Percentiles rank a stretch among this genome's conserved stretches.
phyloP scores from a whole-genome alignment of 768 basidiomycete genomes.

The Serendipita sp. region DNA sequence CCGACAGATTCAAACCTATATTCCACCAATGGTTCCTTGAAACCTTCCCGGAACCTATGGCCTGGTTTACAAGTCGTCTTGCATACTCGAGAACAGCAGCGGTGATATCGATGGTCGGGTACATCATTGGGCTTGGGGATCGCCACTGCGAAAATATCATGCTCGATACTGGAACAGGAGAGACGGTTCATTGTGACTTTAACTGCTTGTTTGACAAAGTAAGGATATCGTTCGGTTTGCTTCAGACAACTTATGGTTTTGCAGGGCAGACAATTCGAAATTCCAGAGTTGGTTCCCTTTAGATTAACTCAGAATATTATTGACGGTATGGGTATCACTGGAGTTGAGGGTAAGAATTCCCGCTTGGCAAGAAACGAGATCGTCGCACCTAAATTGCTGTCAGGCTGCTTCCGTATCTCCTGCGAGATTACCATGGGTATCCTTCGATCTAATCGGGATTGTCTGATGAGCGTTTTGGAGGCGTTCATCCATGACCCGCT shows the following conservation, averaged over 20 bases:
- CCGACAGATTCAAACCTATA: conserved; percentile 57
- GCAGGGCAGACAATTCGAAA: conserved; percentile 67
- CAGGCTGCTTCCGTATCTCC: conserved; percentile 78
- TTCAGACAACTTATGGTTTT: neutral
- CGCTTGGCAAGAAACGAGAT: neutral
- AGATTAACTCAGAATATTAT: conserved; percentile 85
- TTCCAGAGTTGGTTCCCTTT: conserved; percentile 87
- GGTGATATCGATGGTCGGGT: conserved; percentile 98
- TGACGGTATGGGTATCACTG: conserved; percentile 84
- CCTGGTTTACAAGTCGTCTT: conserved; percentile 83
- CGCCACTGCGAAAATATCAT: conserved; percentile 94
- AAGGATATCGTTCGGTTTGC: conserved; percentile 8
- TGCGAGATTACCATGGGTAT: conserved; percentile 83
- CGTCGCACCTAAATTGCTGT: neutral
- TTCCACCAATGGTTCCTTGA: conserved; percentile 97
- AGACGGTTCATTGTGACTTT: conserved; percentile 92
- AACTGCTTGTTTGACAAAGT: conserved; percentile 97
- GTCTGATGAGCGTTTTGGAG: conserved; percentile 87
- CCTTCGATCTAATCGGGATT: conserved; percentile 80
- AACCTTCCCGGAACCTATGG: conserved; percentile 90
- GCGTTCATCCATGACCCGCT: conserved; percentile 96
- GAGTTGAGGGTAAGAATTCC: conserved; percentile 61
- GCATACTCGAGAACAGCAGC: conserved; percentile 79
- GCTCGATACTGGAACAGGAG: conserved; percentile 74
- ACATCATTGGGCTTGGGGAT: conserved; percentile 95